Conservation (phyloP, 2,329 filamentous ascomycete species). For the Xylariaceae sp. region DNA sequence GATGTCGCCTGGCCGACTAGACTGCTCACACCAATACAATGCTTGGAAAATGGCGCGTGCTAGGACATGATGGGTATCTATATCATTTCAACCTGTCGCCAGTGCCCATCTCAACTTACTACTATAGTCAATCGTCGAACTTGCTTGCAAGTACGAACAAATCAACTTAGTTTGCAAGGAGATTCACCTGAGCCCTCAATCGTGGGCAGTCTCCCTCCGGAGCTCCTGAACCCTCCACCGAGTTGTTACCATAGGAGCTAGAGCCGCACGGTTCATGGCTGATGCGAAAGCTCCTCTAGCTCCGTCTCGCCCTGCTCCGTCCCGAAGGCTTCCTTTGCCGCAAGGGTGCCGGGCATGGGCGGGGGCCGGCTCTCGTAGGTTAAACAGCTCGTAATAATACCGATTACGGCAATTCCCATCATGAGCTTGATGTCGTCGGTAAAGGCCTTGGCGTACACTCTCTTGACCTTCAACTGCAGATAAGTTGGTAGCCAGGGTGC, state of each 20-base stretch:
- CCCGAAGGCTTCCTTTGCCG: conserved; percentile 26
- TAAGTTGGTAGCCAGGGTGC: conserved; percentile 32
- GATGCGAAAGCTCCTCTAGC: conserved; percentile 25
- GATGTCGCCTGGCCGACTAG: too few species aligned
- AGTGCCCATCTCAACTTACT: background rate
- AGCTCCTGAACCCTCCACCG: background rate
- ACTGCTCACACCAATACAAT: background rate
- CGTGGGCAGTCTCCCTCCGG: background rate
- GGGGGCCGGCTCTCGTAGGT: conserved; percentile 40
- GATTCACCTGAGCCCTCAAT: background rate
- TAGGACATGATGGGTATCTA: background rate
- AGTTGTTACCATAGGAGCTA: background rate
- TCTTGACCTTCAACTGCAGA: conserved; percentile 33
- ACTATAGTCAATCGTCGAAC: background rate
- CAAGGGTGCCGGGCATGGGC: conserved; percentile 24
- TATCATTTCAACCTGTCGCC: background rate
- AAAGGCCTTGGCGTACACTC: conserved; percentile 43
- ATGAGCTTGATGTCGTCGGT: conserved; percentile 42
- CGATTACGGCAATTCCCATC: conserved; percentile 39
- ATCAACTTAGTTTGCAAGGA: background rate
- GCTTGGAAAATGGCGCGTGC: background rate
- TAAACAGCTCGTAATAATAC: conserved; percentile 40
- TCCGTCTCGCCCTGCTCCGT: conserved; percentile 30
- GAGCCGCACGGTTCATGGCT: background rate
- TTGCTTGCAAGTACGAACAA: background rate